A percentile compares a stretch with the other conserved stretches of the same genome.
These are phyloP conservation scores for Clonostachys solani DNA, from an alignment of 2,329 filamentous ascomycete species.

Conservation along the genomic window DNA sequence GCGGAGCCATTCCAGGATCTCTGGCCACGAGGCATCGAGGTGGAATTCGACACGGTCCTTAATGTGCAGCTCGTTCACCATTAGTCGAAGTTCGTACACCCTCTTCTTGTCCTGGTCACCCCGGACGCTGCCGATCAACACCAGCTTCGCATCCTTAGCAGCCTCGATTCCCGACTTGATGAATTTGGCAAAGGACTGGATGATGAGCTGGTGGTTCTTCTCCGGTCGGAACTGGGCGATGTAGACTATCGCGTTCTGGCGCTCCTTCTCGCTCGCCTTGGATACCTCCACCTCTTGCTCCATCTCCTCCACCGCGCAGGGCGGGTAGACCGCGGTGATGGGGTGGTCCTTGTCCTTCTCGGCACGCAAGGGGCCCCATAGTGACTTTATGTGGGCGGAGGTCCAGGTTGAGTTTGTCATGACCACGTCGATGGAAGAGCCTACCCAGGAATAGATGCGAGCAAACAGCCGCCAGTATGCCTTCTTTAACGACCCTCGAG, in stretches of 20 bases:
- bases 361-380: slow-evolving; percentile 66
- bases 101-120: slow-evolving; percentile 75
- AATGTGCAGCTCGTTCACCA: slow-evolving; percentile 82
- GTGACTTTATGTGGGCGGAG: slow-evolving; percentile 70
- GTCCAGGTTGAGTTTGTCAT: slow-evolving; percentile 99
- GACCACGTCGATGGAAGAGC: slow-evolving; percentile 81
- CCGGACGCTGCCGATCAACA: slow-evolving; percentile 89
- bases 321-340: slow-evolving; percentile 82
- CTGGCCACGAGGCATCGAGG: slow-evolving; percentile 83
- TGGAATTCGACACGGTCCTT: slow-evolving; percentile 83
- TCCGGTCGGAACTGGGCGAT: slow-evolving; percentile 97
- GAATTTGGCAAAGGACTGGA: slow-evolving; percentile 80
- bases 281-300: slow-evolving; percentile 70
- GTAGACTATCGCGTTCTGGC: slow-evolving; percentile 76
- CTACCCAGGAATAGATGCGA: slow-evolving; percentile 74
- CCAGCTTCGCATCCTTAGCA: slow-evolving; percentile 57
- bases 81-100: slow-evolving; percentile 82
- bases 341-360: slow-evolving; percentile 40
- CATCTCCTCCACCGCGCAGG: slow-evolving; percentile 84
- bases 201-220: slow-evolving; percentile 88
- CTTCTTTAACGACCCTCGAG: slow-evolving; percentile 68
- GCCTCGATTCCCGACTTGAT: slow-evolving; percentile 49
- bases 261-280: slow-evolving; percentile 59
- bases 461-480: slow-evolving; percentile 88
- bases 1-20: slow-evolving; percentile 76